Conservation (phyloP, 2,329 filamentous ascomycete genomes). For the Monosporascus sp. region DNA sequence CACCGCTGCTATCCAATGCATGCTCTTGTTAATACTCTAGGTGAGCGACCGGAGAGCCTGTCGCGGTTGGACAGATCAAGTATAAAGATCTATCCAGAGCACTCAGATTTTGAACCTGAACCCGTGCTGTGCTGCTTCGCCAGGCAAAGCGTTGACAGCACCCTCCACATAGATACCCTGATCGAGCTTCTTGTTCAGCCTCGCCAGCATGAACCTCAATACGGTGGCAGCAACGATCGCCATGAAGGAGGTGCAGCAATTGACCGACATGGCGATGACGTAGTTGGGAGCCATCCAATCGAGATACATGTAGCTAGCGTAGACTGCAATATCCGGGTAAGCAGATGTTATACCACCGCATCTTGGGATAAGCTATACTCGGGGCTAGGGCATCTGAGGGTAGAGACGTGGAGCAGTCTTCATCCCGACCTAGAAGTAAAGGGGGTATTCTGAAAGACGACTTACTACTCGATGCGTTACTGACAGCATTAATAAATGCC, state of each 20-base stretch:
- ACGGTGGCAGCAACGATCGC: constrained; percentile 59
- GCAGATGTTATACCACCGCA: too few species aligned
- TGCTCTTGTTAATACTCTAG: too few species aligned
- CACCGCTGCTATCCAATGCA: too few species aligned
- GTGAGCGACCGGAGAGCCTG: too few species aligned
- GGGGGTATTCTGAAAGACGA: not conserved
- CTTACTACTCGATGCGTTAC: constrained; percentile 55
- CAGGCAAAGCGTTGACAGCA: constrained; percentile 51
- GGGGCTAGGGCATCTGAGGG: too few species aligned
- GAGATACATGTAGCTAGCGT: constrained; percentile 63
- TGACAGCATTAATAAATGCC: constrained; percentile 70
- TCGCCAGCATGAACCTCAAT: constrained; percentile 56
- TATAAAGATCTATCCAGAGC: rapidly evolving
- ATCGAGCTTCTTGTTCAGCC: constrained; percentile 66
- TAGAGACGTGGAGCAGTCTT: too few species aligned
- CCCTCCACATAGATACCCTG: constrained; percentile 52
- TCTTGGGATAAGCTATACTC: too few species aligned
- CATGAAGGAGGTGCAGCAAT: constrained; percentile 58
- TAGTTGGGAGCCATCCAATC: constrained; percentile 37
- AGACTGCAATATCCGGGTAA: constrained; percentile 34
- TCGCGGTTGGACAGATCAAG: too few species aligned
- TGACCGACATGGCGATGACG: constrained; percentile 60
- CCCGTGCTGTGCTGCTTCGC: constrained; percentile 51
- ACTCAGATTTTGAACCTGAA: constrained; percentile 59
- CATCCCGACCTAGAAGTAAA: too few species aligned